Percentiles rank a stretch among this genome's conserved stretches.
Conservation (phyloP, 345 rosid genomes). For the Raphanus sativus region DNA sequence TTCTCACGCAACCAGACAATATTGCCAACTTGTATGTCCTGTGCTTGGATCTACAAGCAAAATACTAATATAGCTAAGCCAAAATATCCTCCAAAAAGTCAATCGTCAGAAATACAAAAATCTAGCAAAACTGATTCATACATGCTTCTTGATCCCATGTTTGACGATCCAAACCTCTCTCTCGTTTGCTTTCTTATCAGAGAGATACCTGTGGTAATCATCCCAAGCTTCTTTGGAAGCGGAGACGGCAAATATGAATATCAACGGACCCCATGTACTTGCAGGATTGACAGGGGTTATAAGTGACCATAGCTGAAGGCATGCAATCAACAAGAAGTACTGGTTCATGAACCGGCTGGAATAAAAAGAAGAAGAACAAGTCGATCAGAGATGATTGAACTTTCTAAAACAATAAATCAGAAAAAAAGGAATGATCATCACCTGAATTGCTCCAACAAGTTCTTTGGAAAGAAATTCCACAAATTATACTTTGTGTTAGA, state of each 20-base stretch:
- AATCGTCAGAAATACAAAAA: not conserved
- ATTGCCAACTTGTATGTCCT: slow-evolving; percentile 83
- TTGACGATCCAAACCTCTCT: slow-evolving; percentile 91
- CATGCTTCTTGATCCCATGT: slow-evolving; percentile 78
- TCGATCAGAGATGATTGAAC: not conserved
- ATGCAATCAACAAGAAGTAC: slow-evolving; percentile 96
- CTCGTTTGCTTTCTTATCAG: slow-evolving; percentile 96
- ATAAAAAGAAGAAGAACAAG: slow-evolving; percentile 3
- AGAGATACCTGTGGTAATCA: slow-evolving; percentile 92
- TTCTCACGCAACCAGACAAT: slow-evolving; percentile 98
- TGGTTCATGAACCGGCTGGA: slow-evolving; percentile 99
- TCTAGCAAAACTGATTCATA: slow-evolving; percentile 37
- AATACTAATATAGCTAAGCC: slow-evolving; percentile 16
- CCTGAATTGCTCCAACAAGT: slow-evolving; percentile 97
- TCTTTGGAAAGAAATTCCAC: slow-evolving; percentile 88
- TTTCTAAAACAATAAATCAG: not conserved
- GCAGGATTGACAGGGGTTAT: slow-evolving; percentile 99
- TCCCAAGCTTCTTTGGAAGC: slow-evolving; percentile 99
- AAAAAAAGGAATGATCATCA: slow-evolving; percentile 18
- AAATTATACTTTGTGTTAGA: slow-evolving; percentile 89
- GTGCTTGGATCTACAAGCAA: slow-evolving; percentile 75
- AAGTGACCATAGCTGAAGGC: slow-evolving; percentile 99
- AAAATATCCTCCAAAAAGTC: slow-evolving; percentile 1
- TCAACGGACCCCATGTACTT: slow-evolving; percentile 98
- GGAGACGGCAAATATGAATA: slow-evolving; percentile 91